These are phyloP conservation scores for Curvularia sp. DNA, from an alignment of 2,329 filamentous ascomycete genomes.

Conservation along the genomic window DNA sequence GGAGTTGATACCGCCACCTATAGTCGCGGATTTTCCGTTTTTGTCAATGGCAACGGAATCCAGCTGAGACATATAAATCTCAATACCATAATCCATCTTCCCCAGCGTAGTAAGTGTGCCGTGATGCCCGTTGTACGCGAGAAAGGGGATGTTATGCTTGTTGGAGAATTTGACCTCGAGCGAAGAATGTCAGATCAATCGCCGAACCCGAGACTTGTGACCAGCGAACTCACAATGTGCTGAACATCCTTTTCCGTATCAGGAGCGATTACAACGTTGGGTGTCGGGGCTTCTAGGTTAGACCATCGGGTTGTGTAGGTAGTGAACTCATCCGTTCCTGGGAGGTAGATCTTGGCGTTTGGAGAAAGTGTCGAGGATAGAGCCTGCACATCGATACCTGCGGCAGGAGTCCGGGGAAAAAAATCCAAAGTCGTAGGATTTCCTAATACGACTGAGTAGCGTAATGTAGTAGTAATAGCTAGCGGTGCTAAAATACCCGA, in stretches of 20 bases:
- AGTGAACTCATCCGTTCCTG: constrained; percentile 22
- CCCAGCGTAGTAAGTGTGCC: constrained; percentile 60
- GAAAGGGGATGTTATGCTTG: constrained; percentile 57
- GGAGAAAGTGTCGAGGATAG: constrained; percentile 27
- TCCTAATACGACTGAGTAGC: neutral
- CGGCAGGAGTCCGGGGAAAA: constrained; percentile 17
- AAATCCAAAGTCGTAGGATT: neutral
- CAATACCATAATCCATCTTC: constrained; percentile 59
- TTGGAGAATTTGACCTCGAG: constrained; percentile 59
- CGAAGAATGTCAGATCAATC: neutral
- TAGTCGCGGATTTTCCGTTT: constrained; percentile 57
- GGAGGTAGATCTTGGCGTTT: constrained; percentile 26
- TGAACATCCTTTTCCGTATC: constrained; percentile 32
- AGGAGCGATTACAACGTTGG: constrained; percentile 28
- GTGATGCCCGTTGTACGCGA: constrained; percentile 62
- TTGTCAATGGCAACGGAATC: constrained; percentile 53
- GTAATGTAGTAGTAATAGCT: neutral
- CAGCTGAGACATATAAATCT: constrained; percentile 59
- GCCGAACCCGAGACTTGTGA: no score
- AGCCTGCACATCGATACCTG: constrained; percentile 26
- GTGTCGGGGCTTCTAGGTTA: constrained; percentile 28
- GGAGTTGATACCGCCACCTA: constrained; percentile 59
- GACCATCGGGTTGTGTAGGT: constrained; percentile 25
- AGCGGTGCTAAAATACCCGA: neutral
- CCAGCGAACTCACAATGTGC: constrained; percentile 23